Base-by-base conservation (phyloP, 805 yeast species). In the Barnettozyma wickerhamii region DNA sequence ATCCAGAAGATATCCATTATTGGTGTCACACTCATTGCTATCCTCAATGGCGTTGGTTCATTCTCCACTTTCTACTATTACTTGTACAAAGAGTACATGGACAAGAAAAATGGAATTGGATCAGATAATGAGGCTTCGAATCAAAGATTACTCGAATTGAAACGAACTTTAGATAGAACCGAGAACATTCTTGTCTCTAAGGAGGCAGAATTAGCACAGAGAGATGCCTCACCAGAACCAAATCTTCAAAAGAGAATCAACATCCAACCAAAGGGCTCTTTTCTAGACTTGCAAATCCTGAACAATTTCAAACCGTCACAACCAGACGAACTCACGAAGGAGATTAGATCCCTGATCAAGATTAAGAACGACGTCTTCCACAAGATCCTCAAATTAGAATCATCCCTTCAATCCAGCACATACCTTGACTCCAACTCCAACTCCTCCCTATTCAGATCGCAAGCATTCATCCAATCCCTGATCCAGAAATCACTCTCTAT, bases 41-140 rank as follows among this genome's bases (percentile, higher is more conserved):
- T 44, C 3, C 31, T 57, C 24, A 55, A 55, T 35, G 61, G 61
- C 1, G 37, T 57, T 24, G 61, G 60, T 24, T 55, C 61, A 9
- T 43, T 46, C 21, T 57, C 61, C 9, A 53, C 58, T 0, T 51
- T 52, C 20, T 57, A 57, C 38, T 57, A 55, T 37, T 47, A 43
- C 26, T 29, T 53, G 6, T 53, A 42, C 30, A 42, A 44, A 40
- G 45, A 30, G 19, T 24, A 44, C 9, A 37, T 32, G 1, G 35
- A 42, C 10, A 35, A 14, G 19, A 15, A 21, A 9, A 35, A 41
- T 7, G 19, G 30, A 4, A 15, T n/a, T 10, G 2, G n/a, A 4
- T 7, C 3, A 2, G 24, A 38, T 15, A 23, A 48, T 7, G 30
- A 23, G 4, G 41, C 40, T 15, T 24, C 46, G 3, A 28, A 20